Evolutionary conservation across 2,329 filamentous ascomycete species (phyloP), one percentile per base, ranked within the genome.

Genomic region (Juglanconis oblonga): DNA sequence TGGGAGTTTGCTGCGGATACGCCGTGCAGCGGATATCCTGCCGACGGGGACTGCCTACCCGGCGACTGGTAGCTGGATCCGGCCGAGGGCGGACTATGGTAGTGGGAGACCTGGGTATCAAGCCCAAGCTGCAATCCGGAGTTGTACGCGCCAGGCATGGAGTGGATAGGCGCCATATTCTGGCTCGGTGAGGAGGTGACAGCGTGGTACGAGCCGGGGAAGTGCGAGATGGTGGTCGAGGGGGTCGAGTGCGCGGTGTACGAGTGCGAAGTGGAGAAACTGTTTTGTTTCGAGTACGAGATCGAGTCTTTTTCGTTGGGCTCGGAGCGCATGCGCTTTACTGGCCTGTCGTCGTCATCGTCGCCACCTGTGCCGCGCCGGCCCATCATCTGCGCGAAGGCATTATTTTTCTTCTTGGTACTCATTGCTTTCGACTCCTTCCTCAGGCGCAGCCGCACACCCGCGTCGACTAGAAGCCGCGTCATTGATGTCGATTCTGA

Each of bases 391-490:
- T 71, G 67, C 13, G 67, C 70, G 3, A 68, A 67, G 38, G 66
- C 65, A 40, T 65, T 71, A 58, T 72, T 79, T 33, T 77, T 74
- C 68, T 81, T 84, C 59, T 78, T 74, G 17, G 78, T 80, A 5
- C 74, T 77, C 66, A 77, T 76, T 24, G 82, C 82, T 59, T 90
- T 82, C 49, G 90, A 89, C 72, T 96, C 92, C 71, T 96, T 96
- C 57, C 92, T 86, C 51, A 96, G 81, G 55, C 92, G 83, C 36
- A 97, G 77, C 55, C 91, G 87, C 13, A 96, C 90, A 8, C 92
- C 92, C 71, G 96, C 92, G 67, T 96, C 92, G 64, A 89, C 90
- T 72, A 97, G 94, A 0, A 89, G 87, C 55, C 91, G 83, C 1
- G 92, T 95, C 48, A 96, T 76, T 66, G 87, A 86, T 0, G 91